phyloP scores from a whole-genome alignment of 352 stramenopile species.

The Phytopythium chamaehyphon region DNA sequence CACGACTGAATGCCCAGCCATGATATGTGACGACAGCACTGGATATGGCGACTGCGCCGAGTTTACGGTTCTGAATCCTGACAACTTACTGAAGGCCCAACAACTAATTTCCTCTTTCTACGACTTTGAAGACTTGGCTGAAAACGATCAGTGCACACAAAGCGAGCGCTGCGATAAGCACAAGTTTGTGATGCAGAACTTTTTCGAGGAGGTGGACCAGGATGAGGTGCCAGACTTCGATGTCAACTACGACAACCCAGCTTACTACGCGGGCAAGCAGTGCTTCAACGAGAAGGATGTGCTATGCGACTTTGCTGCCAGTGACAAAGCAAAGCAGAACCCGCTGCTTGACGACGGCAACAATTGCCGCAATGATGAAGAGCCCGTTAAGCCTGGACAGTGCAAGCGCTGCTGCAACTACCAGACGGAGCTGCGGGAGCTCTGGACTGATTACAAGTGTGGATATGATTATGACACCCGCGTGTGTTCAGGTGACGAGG shows the following conservation, averaged over 20 bases:
- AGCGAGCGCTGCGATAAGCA: conserved; percentile 41
- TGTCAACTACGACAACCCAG: conserved; percentile 11
- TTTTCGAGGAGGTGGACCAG: conserved; percentile 24
- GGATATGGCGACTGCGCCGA: conserved; percentile 11
- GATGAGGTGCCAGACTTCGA: not conserved
- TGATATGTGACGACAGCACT: conserved; percentile 28
- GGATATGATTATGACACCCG: conserved; percentile 38
- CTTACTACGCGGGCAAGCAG: conserved; percentile 10
- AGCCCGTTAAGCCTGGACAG: conserved; percentile 23
- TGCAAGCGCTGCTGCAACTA: conserved; percentile 51
- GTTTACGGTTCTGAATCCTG: conserved; percentile 26
- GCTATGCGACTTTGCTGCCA: conserved; percentile 20
- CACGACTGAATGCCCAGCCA: conserved; percentile 29
- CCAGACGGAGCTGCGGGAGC: conserved; percentile 43
- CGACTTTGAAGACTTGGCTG: conserved; percentile 29
- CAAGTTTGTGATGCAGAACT: conserved; percentile 29
- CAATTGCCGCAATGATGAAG: conserved; percentile 18
- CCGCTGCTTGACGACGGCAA: conserved; percentile 20
- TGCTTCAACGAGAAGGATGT: conserved; percentile 32
- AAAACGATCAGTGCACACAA: conserved; percentile 47
- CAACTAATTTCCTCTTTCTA: conserved; percentile 28
- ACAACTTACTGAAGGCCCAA: conserved; percentile 24
- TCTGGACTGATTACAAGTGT: conserved; percentile 63
- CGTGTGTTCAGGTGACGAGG: conserved; percentile 25
- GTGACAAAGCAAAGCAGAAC: conserved; percentile 20